A percentile compares a stretch with the other conserved stretches of the same genome.
phyloP scores from a whole-genome alignment of 805 yeast genomes.

The Scheffersomyces amazonensis region DNA sequence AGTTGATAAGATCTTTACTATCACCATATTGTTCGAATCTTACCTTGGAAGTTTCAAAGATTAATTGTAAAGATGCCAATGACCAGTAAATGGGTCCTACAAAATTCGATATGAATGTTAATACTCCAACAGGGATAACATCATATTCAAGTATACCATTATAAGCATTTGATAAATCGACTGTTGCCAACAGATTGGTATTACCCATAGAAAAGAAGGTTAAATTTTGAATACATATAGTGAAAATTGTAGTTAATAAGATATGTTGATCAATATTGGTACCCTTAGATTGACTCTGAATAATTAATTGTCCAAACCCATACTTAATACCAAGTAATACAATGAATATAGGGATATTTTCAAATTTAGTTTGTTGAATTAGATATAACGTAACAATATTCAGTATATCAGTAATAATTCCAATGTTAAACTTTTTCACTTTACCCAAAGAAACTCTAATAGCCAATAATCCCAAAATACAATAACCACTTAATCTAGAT shows the following conservation, averaged over 20 bases:
- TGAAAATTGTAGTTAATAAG: conserved; percentile 28
- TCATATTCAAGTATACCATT: conserved; percentile 79
- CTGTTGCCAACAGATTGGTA: conserved; percentile 87
- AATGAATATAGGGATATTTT: conserved; percentile 54
- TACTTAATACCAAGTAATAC: conserved; percentile 29
- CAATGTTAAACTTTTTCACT: conserved; percentile 18
- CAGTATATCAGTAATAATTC: conserved; percentile 31
- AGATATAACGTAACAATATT: conserved; percentile 40
- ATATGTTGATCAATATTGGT: conserved; percentile 16
- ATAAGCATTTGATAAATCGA: conserved; percentile 88
- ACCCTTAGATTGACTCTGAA: conserved; percentile 3
- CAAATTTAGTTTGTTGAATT: conserved; percentile 53
- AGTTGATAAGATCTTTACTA: conserved; percentile 10
- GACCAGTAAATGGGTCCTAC: conserved; percentile 85
- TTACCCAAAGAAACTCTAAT: conserved; percentile 27
- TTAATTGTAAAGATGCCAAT: conserved; percentile 39
- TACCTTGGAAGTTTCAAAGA: conserved; percentile 29
- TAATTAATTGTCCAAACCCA: conserved; percentile 13
- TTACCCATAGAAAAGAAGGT: conserved; percentile 86
- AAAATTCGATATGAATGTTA: conserved; percentile 84
- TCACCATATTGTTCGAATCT: conserved; percentile 7
- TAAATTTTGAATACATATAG: conserved; percentile 64
- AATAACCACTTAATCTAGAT: conserved; percentile 19
- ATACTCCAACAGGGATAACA: conserved; percentile 65
- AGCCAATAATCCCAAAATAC: conserved; percentile 24